Conservation (phyloP, 805 yeast species). For the Tetrapisispora namnaoensis region DNA sequence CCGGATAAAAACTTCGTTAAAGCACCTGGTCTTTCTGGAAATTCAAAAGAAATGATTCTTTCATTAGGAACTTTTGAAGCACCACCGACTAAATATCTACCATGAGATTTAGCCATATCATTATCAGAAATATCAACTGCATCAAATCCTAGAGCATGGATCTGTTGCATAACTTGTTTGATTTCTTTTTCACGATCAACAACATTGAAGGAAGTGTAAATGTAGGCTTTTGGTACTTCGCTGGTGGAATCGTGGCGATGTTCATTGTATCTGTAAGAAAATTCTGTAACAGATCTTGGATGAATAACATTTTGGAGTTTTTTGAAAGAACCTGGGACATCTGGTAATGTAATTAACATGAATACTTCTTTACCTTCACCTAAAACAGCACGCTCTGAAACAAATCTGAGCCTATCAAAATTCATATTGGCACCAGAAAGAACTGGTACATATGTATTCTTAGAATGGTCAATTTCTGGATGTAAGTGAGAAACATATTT, state of each 20-base stretch:
- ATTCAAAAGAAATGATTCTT: slow-evolving; percentile 73
- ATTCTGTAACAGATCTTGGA: slow-evolving; percentile 90
- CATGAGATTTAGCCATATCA: slow-evolving; percentile 93
- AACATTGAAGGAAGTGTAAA: slow-evolving; percentile 83
- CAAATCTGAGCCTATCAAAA: slow-evolving; percentile 91
- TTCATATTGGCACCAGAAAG: slow-evolving; percentile 97
- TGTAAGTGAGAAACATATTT: slow-evolving; percentile 55
- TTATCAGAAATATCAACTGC: slow-evolving; percentile 84
- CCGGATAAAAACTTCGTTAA: slow-evolving; percentile 66
- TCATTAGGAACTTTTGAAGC: slow-evolving; percentile 65
- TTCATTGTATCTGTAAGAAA: slow-evolving; percentile 69
- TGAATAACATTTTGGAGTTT: slow-evolving; percentile 65
- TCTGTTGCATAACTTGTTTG: slow-evolving; percentile 45
- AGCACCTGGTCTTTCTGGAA: slow-evolving; percentile 97
- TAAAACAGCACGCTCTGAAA: slow-evolving; percentile 92
- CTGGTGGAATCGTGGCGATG: slow-evolving; percentile 28
- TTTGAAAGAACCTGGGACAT: slow-evolving; percentile 81
- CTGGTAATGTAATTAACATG: slow-evolving; percentile 83
- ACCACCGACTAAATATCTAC: slow-evolving; percentile 94
- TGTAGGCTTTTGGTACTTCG: slow-evolving; percentile 52
- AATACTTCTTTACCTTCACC: slow-evolving; percentile 98
- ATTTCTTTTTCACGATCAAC: slow-evolving; percentile 67
- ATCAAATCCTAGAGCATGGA: slow-evolving; percentile 54
- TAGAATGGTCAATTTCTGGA: slow-evolving; percentile 61
- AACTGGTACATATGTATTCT: slow-evolving; percentile 69